phyloP scores from a whole-genome alignment of 202 grass and related monocot genomes.

The Elaeis oleifera region DNA sequence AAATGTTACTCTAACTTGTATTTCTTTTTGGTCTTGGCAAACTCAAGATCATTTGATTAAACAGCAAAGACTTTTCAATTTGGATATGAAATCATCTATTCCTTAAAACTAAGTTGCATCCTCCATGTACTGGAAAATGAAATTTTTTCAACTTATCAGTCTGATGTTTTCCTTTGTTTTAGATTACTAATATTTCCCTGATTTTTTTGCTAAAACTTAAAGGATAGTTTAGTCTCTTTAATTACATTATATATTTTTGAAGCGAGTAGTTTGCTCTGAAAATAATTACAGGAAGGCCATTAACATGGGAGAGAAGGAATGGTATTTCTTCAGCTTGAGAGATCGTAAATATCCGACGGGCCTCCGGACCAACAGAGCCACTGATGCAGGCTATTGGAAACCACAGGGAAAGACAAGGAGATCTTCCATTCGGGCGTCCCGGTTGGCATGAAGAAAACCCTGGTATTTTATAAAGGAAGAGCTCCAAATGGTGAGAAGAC shows the following conservation, averaged over 20 bases:
- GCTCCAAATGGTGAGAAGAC: constrained; percentile 46
- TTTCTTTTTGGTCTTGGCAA: too few relatives aligned
- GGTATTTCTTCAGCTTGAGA: constrained; percentile 50
- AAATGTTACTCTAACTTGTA: too few relatives aligned
- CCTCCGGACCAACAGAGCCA: constrained; percentile 36
- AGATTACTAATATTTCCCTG: too few relatives aligned
- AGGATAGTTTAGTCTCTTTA: neutral
- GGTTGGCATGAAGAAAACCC: constrained; percentile 46
- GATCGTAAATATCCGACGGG: constrained; percentile 45
- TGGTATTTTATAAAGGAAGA: constrained; percentile 45
- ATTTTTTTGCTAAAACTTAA: too few relatives aligned
- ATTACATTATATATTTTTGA: too few relatives aligned
- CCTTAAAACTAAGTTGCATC: too few relatives aligned
- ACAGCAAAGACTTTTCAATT: too few relatives aligned
- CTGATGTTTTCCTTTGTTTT: too few relatives aligned
- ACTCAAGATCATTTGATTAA: too few relatives aligned
- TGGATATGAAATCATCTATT: too few relatives aligned
- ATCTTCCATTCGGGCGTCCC: constrained; percentile 35
- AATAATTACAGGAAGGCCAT: constrained; percentile 28
- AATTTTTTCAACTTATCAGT: too few relatives aligned
- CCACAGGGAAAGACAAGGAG: constrained; percentile 42
- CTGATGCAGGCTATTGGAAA: constrained; percentile 40
- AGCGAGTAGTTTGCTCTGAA: neutral
- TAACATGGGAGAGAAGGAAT: constrained; percentile 45
- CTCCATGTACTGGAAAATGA: too few relatives aligned